phyloP scores from a whole-genome alignment of 768 basidiomycete genomes.

The Rhodotorula toruloides region DNA sequence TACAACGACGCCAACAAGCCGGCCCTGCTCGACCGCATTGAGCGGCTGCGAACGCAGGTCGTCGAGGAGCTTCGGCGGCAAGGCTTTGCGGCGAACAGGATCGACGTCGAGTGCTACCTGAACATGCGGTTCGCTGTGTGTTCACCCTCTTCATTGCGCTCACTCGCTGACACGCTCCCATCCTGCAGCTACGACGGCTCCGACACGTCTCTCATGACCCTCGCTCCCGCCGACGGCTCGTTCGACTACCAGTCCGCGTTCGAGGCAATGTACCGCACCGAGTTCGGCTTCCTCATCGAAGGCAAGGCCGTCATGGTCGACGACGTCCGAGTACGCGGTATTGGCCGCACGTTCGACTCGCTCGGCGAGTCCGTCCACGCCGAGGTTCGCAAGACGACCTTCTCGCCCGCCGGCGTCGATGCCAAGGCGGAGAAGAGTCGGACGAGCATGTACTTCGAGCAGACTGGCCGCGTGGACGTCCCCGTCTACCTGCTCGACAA shows the following conservation, averaged over 20 bases:
- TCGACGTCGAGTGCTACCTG: constrained; percentile 63
- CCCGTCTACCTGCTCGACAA: constrained; percentile 70
- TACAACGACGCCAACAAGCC: constrained; percentile 60
- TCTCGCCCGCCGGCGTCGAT: constrained; percentile 46
- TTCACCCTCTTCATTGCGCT: no score
- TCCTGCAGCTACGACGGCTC: constrained; percentile 74
- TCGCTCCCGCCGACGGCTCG: constrained; percentile 46
- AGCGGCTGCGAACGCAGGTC: constrained; percentile 63
- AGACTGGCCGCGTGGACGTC: constrained; percentile 67
- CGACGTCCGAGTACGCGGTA: constrained; percentile 80
- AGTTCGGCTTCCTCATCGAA: constrained; percentile 78
- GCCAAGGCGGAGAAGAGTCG: constrained; percentile 22
- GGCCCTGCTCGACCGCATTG: constrained; percentile 60
- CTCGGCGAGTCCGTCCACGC: constrained; percentile 72
- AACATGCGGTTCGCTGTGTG: constrained; percentile 42
- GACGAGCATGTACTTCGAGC: constrained; percentile 72
- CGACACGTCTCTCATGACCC: constrained; percentile 85
- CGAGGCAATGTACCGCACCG: constrained; percentile 69
- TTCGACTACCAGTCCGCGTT: constrained; percentile 78
- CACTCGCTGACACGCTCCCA: not conserved
- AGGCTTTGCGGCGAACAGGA: constrained; percentile 70
- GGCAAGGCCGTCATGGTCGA: constrained; percentile 79
- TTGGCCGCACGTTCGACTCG: constrained; percentile 80
- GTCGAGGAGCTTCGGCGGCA: constrained; percentile 64
- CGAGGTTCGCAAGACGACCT: constrained; percentile 60